Evolutionary conservation across 192 early-diverging fungal species (phyloP).

Genomic region (Mortierella antarctica): DNA sequence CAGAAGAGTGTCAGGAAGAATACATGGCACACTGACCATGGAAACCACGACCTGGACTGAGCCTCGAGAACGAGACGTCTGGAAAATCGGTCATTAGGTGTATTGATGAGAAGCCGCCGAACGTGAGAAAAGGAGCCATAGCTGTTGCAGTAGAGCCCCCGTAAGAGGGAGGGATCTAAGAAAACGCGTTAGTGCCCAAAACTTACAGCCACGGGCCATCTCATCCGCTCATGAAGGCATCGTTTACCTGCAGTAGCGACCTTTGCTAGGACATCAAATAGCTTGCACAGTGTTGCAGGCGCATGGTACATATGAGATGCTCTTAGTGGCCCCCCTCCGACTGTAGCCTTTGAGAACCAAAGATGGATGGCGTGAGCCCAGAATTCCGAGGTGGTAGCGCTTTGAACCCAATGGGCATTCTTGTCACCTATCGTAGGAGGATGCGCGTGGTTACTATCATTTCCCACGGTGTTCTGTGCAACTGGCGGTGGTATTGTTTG

Average conservation of each 20-base stretch:
- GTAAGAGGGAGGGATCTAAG: conserved; percentile 4
- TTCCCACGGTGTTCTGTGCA: too few species aligned
- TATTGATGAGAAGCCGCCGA: background rate
- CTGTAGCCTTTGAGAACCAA: too few species aligned
- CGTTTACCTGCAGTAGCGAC: background rate
- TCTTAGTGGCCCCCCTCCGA: too few species aligned
- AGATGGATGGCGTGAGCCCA: too few species aligned
- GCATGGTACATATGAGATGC: background rate
- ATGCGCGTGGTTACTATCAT: too few species aligned
- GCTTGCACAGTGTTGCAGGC: background rate
- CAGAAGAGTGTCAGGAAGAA: conserved; percentile 13
- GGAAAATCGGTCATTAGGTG: background rate
- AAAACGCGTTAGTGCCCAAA: background rate
- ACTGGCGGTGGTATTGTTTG: too few species aligned
- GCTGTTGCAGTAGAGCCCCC: background rate
- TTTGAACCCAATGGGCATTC: too few species aligned
- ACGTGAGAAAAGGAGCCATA: conserved; percentile 8
- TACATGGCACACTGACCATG: conserved; percentile 17
- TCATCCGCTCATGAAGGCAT: too few species aligned
- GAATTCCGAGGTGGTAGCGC: too few species aligned
- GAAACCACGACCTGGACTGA: conserved; percentile 2
- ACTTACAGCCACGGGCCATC: too few species aligned
- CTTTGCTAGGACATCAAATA: background rate
- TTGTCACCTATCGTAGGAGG: too few species aligned
- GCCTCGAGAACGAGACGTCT: background rate